phyloP scores from a whole-genome alignment of 2,329 filamentous ascomycete species.

The Verticillium isaacii region DNA sequence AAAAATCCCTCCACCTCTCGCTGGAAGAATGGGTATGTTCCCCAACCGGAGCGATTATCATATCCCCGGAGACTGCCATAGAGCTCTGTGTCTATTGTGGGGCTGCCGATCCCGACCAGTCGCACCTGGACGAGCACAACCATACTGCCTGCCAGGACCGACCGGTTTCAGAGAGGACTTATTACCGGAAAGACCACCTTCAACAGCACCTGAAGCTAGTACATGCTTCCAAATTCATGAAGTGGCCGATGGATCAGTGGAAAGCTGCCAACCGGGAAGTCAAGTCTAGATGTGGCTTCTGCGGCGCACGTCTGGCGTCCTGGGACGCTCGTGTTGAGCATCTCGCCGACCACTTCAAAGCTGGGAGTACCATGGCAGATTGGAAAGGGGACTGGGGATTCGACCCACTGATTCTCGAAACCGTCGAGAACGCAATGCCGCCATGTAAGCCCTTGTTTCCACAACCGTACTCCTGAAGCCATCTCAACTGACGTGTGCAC shows the following conservation, averaged over 20 bases:
- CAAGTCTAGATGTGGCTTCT: conserved; percentile 36
- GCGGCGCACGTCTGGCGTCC: conserved; percentile 25
- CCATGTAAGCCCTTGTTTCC: conserved; percentile 23
- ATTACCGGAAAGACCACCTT: conserved; percentile 39
- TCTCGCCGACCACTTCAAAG: conserved; percentile 36
- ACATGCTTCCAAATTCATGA: conserved; percentile 32
- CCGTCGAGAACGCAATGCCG: conserved; percentile 35
- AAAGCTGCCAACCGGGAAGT: conserved; percentile 27
- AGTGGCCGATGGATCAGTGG: conserved; percentile 39
- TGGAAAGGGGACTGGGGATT: conserved; percentile 40
- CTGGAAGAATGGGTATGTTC: conserved; percentile 42
- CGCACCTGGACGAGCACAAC: conserved; percentile 32
- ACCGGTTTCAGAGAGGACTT: conserved; percentile 33
- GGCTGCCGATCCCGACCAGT: conserved; percentile 18
- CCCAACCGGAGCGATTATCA: conserved; percentile 26
- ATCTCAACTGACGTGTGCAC: background rate
- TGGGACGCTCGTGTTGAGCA: conserved; percentile 33
- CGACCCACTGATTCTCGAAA: conserved; percentile 25
- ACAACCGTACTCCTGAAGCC: background rate
- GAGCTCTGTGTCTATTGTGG: conserved; percentile 33
- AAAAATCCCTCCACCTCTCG: conserved; percentile 40
- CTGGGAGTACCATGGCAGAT: conserved; percentile 34
- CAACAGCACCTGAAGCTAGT: conserved; percentile 37
- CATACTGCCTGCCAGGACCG: conserved; percentile 46
- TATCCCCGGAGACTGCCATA: conserved; percentile 36